Evolutionary conservation across 23 red algal species (phyloP).

Genomic region (Agarophyton chilense): DNA sequence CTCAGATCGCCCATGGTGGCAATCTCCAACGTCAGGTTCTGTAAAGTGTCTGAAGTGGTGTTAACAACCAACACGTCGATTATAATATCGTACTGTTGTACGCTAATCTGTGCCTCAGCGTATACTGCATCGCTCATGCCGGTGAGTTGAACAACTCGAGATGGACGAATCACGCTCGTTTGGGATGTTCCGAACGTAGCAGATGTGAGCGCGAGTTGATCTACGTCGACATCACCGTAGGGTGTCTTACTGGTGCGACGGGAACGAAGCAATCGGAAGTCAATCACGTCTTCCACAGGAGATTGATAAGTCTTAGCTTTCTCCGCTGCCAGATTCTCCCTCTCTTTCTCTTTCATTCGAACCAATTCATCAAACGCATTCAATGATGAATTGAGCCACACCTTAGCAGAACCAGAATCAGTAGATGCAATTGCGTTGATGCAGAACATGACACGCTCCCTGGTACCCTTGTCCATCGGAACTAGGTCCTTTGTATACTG

Average conservation of each 20-base stretch:
- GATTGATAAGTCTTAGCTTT: slow-evolving; percentile 75
- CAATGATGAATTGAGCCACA: slow-evolving; percentile 78
- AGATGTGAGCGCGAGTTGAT: slow-evolving; percentile 45
- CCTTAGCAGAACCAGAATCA: background rate
- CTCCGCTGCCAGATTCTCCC: slow-evolving; percentile 66
- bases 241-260: slow-evolving; percentile 53
- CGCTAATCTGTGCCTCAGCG: slow-evolving; percentile 92
- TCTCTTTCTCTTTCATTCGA: slow-evolving; percentile 60
- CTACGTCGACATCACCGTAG: slow-evolving; percentile 73
- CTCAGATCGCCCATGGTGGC: slow-evolving; percentile 96
- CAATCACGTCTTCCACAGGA: slow-evolving; percentile 83
- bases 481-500: slow-evolving; percentile 41
- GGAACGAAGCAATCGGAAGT: slow-evolving; percentile 86
- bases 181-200: slow-evolving; percentile 49
- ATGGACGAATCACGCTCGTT: slow-evolving; percentile 69
- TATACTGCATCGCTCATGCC: slow-evolving; percentile 98
- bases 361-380: slow-evolving; percentile 83
- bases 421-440: slow-evolving; percentile 65
- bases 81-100: slow-evolving; percentile 98
- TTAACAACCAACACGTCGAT: slow-evolving; percentile 92
- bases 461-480: slow-evolving; percentile 83
- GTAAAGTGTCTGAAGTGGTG: slow-evolving; percentile 82
- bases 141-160: slow-evolving; percentile 81
- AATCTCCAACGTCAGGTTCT: slow-evolving; percentile 92
- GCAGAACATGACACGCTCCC: slow-evolving; percentile 81